Conservation (phyloP, 208 protist species). For the Trypanosoma caninum region DNA sequence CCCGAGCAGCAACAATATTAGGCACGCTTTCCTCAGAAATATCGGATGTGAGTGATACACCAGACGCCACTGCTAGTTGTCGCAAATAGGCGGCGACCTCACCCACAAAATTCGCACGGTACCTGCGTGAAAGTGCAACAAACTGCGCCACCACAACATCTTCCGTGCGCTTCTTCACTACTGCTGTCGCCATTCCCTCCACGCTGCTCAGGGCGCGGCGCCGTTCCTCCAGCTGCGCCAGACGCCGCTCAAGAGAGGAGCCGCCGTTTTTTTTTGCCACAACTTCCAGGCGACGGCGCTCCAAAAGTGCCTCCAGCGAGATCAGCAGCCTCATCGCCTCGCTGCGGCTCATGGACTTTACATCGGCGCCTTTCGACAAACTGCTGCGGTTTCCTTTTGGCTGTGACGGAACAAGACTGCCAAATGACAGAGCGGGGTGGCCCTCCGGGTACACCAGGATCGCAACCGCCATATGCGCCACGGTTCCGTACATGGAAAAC, state of each 20-base stretch:
- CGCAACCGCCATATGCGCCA: conserved; percentile 63
- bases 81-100: conserved; percentile 75
- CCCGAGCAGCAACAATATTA: conserved; percentile 26
- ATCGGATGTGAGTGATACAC: conserved; percentile 28
- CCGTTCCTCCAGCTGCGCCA: conserved; percentile 61
- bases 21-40: conserved; percentile 14
- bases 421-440: conserved; percentile 56
- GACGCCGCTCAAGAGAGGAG: conserved; percentile 34
- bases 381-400: not conserved
- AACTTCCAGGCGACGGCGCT: conserved; percentile 47
- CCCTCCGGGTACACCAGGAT: conserved; percentile 66
- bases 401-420: conserved; percentile 34
- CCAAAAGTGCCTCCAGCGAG: conserved; percentile 72
- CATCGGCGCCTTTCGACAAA: conserved; percentile 6
- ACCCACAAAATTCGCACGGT: conserved; percentile 77
- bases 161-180: conserved; percentile 46
- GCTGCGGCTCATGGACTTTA: conserved; percentile 56
- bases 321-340: conserved; percentile 84
- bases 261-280: conserved; percentile 15
- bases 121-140: conserved; percentile 48
- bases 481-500: conserved; percentile 64
- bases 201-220: conserved; percentile 51
- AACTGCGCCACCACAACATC: conserved; percentile 68
- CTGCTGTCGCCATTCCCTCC: conserved; percentile 57
- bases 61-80: conserved; percentile 60